Conservation (phyloP, 495 filamentous ascomycete genomes). For the Neurospora terricola region DNA sequence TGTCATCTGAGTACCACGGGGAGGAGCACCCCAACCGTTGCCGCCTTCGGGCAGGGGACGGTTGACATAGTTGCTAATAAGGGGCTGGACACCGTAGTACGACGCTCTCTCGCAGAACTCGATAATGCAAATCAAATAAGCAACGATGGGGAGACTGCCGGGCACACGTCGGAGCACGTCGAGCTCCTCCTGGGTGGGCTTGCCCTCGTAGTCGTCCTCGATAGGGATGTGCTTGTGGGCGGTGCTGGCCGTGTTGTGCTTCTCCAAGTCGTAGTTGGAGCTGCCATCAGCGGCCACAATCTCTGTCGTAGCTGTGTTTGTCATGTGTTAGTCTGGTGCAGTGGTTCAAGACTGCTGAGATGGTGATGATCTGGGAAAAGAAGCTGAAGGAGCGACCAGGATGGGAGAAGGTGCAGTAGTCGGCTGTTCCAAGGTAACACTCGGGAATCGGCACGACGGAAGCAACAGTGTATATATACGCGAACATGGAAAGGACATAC, state of each 20-base stretch:
- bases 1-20: constrained; percentile 41
- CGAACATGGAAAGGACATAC: not conserved
- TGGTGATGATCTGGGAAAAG: not conserved
- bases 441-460: not conserved
- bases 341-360: not conserved
- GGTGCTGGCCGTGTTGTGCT: constrained; percentile 6
- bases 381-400: not conserved
- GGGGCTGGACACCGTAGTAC: constrained; percentile 46
- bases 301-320: not conserved
- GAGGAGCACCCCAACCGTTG: constrained; percentile 53
- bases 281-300: not conserved
- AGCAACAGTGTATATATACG: not conserved
- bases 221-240: constrained; percentile 20
- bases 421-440: not conserved
- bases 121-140: constrained; percentile 47
- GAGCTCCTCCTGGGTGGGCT: constrained; percentile 49
- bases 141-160: constrained; percentile 39
- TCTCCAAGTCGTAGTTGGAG: constrained; percentile 8
- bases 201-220: constrained; percentile 34
- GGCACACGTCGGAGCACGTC: constrained; percentile 46
- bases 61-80: constrained; percentile 52
- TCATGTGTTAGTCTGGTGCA: not conserved
- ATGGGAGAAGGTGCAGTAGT: not conserved
- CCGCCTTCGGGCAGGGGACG: constrained; percentile 45
- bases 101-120: constrained; percentile 54